Evolutionary conservation across 768 basidiomycete species (phyloP), one percentile per base, ranked within the genome.

Genomic region (Boletus rubropictus): DNA sequence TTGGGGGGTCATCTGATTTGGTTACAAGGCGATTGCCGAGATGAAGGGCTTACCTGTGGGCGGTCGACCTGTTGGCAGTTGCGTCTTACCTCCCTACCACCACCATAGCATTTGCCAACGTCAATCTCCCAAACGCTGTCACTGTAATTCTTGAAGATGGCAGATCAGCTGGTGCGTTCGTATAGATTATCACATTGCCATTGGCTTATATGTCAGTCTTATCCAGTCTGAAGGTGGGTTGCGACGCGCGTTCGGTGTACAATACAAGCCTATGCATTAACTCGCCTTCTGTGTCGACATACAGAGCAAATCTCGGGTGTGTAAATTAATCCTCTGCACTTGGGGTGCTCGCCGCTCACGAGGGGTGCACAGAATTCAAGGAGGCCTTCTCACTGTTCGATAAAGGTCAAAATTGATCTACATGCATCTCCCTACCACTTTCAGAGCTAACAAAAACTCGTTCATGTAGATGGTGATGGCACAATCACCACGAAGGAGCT

Each of bases 301-400:
- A 27, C 64, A 95, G 91, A 94, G 67, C 90, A 93, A 77, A 89
- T 94, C 60, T 81, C 89, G 61, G 91, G 91, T 90, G 62, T 38
- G 82, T 69, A 29, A 14, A 34, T 50, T 38, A 28, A 17, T 39
- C 39, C 25, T 11, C 40, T 24, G 31, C 28, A 28, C 28, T 10
- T 14, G 12, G 22, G 44, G 39, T 42, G n/a, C 38, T 29, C 25
- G 29, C 12, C 27, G 31, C 40, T 54, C 42, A 50, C 50, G 33
- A 36, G 22, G n/a, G 18, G 28, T n/a, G 39, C 37, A 24, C 65
- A 89, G 92, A 95, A 71, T 97, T 94, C 82, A 97, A 95, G 79
- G 95, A 97, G 76, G 94, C 94, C 41, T 97, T 98, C 74, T 91
- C 93, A 49, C 79, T 98, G 18, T 97, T 98, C 69, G 92, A 96